A percentile compares a stretch with the other conserved stretches of the same genome.
Conservation (phyloP, 768 basidiomycete species). For the Floccularia luteovirens region DNA sequence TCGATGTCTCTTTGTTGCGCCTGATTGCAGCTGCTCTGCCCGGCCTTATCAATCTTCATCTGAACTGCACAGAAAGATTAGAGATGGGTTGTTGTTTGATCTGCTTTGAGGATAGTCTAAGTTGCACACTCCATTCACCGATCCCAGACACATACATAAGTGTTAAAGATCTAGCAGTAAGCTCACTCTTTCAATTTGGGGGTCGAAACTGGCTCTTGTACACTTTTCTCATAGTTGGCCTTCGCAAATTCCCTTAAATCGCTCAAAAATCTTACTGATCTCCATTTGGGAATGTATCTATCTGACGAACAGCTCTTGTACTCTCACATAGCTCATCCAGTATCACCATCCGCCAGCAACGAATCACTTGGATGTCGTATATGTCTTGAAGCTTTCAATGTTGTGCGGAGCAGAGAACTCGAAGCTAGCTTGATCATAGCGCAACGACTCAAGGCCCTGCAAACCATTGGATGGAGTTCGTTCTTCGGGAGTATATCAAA, state of each 20-base stretch:
- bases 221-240: slow-evolving; percentile 7
- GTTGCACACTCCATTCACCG: slow-evolving; percentile 51
- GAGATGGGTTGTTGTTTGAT: slow-evolving; percentile 51
- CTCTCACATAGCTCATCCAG: slow-evolving; percentile 38
- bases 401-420: slow-evolving; percentile 36
- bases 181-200: slow-evolving; percentile 3
- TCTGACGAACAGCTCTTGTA: slow-evolving; percentile 45
- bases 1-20: slow-evolving; percentile 41
- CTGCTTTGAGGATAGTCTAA: slow-evolving; percentile 58
- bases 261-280: slow-evolving; percentile 35
- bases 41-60: slow-evolving; percentile 35
- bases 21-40: slow-evolving; percentile 41
- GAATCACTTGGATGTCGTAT: slow-evolving; percentile 25
- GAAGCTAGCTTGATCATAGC: slow-evolving; percentile 38
- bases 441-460: slow-evolving; percentile 31
- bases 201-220: slow-evolving; percentile 1
- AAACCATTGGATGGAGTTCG: slow-evolving; percentile 45
- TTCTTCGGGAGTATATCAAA: slow-evolving; percentile 24
- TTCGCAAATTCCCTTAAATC: slow-evolving; percentile 16
- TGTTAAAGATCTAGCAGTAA: slow-evolving; percentile 42
- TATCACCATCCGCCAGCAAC: slow-evolving; percentile 19
- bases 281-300: slow-evolving; percentile 59
- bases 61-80: slow-evolving; percentile 55
- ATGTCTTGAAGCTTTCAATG: slow-evolving; percentile 19
- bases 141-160: slow-evolving; percentile 42